Evolutionary conservation across 1,284 basidiomycete species (phyloP).

Genomic region (Vanrija pseudolonga): DNA sequence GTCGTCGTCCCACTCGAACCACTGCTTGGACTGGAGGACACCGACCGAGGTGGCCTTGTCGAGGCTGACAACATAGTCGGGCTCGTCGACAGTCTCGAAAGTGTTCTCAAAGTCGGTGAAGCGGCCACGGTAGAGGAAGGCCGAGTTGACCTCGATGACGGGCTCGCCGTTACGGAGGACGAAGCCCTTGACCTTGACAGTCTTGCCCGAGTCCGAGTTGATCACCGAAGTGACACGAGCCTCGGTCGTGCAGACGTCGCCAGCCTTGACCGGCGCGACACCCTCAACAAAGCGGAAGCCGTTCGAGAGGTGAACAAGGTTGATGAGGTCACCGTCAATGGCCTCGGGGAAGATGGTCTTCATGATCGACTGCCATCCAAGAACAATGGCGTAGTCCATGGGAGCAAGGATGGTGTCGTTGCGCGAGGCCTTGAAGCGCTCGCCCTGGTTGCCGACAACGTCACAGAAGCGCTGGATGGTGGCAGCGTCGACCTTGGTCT

Average conservation of each 20-base stretch:
- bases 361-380: conserved; percentile 98
- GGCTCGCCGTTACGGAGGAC: conserved; percentile 71
- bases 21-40: conserved; percentile 91
- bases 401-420: conserved; percentile 73
- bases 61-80: conserved; percentile 77
- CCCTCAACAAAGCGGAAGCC: conserved; percentile 86
- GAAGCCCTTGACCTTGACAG: conserved; percentile 84
- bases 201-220: conserved; percentile 89
- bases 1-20: conserved; percentile 94
- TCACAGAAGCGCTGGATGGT: conserved; percentile 87
- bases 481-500: conserved; percentile 69
- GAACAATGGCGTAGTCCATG: conserved; percentile 98
- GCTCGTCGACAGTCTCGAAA: conserved; percentile 86
- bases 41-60: conserved; percentile 76
- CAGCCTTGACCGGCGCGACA: conserved; percentile 70
- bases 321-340: conserved; percentile 89
- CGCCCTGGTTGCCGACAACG: conserved; percentile 88
- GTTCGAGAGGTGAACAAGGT: conserved; percentile 94
- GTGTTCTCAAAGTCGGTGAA: conserved; percentile 94
- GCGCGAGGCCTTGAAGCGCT: conserved; percentile 77
- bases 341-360: conserved; percentile 88
- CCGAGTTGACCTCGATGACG: conserved; percentile 88
- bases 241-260: conserved; percentile 85
- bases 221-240: conserved; percentile 84
- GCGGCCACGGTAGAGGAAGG: conserved; percentile 93